Base-by-base conservation (phyloP, 306 rosid species). In the Acacia confusa region DNA sequence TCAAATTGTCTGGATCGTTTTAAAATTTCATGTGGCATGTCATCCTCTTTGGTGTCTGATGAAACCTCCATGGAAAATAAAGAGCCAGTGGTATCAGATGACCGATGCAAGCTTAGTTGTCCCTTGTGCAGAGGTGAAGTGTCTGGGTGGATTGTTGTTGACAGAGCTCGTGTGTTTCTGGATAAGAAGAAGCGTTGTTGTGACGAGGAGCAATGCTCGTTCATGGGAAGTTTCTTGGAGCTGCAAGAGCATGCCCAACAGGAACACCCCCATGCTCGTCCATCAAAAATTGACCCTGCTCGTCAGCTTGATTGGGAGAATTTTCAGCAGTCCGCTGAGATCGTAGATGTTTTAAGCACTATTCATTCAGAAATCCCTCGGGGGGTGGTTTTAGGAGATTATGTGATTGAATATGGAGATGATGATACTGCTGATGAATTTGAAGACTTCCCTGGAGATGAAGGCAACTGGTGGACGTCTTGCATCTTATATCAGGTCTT, bases 401-500 rank as follows among this genome's bases (percentile, higher is more conserved):
- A 95, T 38, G 97, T 95, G 80, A 95, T 95, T 79, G 99, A 95
- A 85, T 95, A 95, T 78, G 99, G 95, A 8, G 97, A 91, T 10
- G 94, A 93, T 34, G 97, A 93, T 74, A 86, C 87, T 72, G 88
- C 92, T 48, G 95, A 92, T 70, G 99, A 93, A 85, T 91, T 90
- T 48, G 99, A 93, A 68, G 97, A 93, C 86, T 95, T 92, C 82
- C 97, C 84, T 15, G 95, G 93, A 43, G 94, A 86, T 45, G 92
- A 90, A 12, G 97, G 97, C 79, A 93, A 90, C 85, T 93, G 99
- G 99, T 95, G 99, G 99, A 95, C 97, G 81, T 92, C 97, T 24
- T 95, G 99, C 79, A 93, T 95, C 57, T 83, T 93, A 81, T 95
- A 95, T 87, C 98, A 94, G 76, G 95, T 92, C 40, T 93, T 95